Conservation (phyloP, 257 asterid species). For the Solanum piurae region DNA sequence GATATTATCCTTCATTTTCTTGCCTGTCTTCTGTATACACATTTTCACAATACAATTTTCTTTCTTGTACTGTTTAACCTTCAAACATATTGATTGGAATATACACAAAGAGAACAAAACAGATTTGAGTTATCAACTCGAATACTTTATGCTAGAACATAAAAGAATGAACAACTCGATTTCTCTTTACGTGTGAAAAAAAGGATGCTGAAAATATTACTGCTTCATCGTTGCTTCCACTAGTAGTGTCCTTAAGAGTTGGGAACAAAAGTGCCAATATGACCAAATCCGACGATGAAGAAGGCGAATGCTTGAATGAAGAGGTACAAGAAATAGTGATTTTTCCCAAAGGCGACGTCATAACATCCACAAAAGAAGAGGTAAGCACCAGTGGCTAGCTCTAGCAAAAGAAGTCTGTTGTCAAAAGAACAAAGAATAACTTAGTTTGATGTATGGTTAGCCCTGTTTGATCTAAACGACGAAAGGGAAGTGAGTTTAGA, state of each 20-base stretch:
- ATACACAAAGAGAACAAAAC: conserved; percentile 23
- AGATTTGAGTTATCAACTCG: conserved; percentile 33
- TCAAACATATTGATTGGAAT: neutral
- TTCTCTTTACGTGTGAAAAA: conserved; percentile 26
- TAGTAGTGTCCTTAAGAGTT: conserved; percentile 14
- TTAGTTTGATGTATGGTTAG: neutral
- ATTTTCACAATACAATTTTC: neutral
- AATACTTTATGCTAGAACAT: conserved; percentile 37
- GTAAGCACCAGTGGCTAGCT: conserved; percentile 46
- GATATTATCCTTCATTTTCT: neutral
- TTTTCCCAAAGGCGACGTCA: conserved; percentile 49
- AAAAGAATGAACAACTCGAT: conserved; percentile 21
- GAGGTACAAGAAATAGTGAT: conserved; percentile 50
- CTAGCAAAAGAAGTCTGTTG: conserved; percentile 50
- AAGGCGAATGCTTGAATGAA: conserved; percentile 57
- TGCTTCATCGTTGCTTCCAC: neutral
- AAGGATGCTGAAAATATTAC: neutral
- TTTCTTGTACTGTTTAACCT: neutral
- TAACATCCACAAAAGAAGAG: conserved; percentile 74
- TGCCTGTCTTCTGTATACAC: neutral
- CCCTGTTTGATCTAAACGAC: neutral
- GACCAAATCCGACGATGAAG: conserved; percentile 64
- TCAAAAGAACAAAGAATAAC: neutral
- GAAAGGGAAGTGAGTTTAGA: neutral
- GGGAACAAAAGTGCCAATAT: conserved; percentile 66